Percentiles rank a stretch among this genome's conserved stretches.
Evolutionary conservation across 352 stramenopile genomes (phyloP).

Genomic region (Peronospora tabacina): DNA sequence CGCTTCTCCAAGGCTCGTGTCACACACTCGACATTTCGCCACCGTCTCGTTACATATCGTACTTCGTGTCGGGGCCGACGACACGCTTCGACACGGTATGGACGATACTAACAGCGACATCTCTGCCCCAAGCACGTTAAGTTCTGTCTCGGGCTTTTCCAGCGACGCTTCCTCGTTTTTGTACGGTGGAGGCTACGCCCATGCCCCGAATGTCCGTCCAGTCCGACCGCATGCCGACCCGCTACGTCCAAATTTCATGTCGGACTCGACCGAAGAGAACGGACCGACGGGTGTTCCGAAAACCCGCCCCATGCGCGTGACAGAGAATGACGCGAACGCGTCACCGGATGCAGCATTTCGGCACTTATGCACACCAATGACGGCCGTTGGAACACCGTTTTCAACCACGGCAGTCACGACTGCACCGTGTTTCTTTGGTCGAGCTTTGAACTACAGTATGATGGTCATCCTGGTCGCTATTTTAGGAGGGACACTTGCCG

Average conservation of each 20-base stretch:
- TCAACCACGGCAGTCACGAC: slow-evolving; percentile 22
- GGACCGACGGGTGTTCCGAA: slow-evolving; percentile 1
- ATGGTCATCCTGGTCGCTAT: slow-evolving; percentile 41
- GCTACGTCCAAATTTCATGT: slow-evolving; percentile 67
- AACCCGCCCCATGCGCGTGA: neutral
- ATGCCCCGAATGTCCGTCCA: slow-evolving; percentile 24
- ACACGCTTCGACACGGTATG: no score
- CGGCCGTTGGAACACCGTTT: slow-evolving; percentile 24
- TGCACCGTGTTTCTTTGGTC: slow-evolving; percentile 29
- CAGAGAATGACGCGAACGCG: slow-evolving; percentile 21
- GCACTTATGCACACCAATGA: slow-evolving; percentile 42
- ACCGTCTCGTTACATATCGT: no score
- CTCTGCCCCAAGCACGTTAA: slow-evolving; percentile 31
- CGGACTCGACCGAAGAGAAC: slow-evolving; percentile 17
- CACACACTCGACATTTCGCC: no score
- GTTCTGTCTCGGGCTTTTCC: slow-evolving; percentile 34
- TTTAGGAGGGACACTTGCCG: slow-evolving; percentile 34
- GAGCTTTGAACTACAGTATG: slow-evolving; percentile 41
- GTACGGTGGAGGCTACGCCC: slow-evolving; percentile 22
- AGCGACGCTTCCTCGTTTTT: slow-evolving; percentile 31
- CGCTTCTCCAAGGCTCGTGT: no score
- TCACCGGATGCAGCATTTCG: slow-evolving; percentile 47
- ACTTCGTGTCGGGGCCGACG: no score
- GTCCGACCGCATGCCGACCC: slow-evolving; percentile 41
- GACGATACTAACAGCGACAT: slow-evolving; percentile 32